These are phyloP conservation scores for Aspergillus sp. DNA, from an alignment of 2,329 filamentous ascomycete species.

Conservation along the genomic window DNA sequence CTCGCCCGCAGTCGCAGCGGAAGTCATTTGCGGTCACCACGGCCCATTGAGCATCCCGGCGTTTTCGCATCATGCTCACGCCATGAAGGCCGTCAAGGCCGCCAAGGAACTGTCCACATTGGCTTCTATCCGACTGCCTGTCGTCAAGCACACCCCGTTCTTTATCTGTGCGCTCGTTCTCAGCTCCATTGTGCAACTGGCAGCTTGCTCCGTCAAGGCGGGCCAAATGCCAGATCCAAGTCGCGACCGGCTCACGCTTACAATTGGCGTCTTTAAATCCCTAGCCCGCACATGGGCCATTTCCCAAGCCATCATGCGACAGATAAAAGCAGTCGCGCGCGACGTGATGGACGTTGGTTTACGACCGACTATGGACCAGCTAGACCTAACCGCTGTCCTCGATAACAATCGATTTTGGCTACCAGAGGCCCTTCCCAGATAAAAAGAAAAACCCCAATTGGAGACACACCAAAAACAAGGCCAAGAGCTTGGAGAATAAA, in stretches of 20 bases:
- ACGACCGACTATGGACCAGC: slow-evolving; percentile 29
- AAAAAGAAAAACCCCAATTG: background rate
- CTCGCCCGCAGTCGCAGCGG: slow-evolving; percentile 44
- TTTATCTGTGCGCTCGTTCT: slow-evolving; percentile 77
- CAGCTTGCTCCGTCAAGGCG: slow-evolving; percentile 64
- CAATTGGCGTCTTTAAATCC: slow-evolving; percentile 69
- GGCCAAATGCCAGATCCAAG: slow-evolving; percentile 53
- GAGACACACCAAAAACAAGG: background rate
- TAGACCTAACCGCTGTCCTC: slow-evolving; percentile 30
- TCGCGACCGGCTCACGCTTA: slow-evolving; percentile 69
- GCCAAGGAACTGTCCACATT: slow-evolving; percentile 75
- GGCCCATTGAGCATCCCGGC: slow-evolving; percentile 34
- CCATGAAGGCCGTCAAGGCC: slow-evolving; percentile 72
- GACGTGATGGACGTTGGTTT: slow-evolving; percentile 55
- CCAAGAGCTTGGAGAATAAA: background rate
- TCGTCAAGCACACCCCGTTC: slow-evolving; percentile 74
- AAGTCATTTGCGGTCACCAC: slow-evolving; percentile 43
- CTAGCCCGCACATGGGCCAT: slow-evolving; percentile 69
- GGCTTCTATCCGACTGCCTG: slow-evolving; percentile 52
- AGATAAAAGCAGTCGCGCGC: slow-evolving; percentile 74
- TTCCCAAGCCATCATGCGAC: slow-evolving; percentile 62
- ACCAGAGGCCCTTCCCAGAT: slow-evolving; percentile 20
- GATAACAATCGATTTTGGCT: slow-evolving; percentile 32
- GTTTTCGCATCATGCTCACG: slow-evolving; percentile 52
- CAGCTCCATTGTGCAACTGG: slow-evolving; percentile 75